Evolutionary conservation across 768 basidiomycete species (phyloP).

Genomic region (Rhizopogon vinicolor): DNA sequence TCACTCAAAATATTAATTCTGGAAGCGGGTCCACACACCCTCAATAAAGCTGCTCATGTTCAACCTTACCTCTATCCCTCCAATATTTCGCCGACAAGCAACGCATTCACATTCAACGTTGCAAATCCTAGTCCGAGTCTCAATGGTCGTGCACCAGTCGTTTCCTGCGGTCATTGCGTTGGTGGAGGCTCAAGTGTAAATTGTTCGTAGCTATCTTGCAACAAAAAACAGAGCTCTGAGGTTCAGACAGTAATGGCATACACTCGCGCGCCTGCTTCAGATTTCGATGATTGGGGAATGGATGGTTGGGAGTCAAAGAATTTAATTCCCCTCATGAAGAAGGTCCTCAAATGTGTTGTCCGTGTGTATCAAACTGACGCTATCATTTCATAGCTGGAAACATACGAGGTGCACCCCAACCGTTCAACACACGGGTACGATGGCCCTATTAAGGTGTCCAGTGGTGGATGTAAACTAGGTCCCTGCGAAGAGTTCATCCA

Average conservation of each 20-base stretch:
- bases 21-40: too few relatives aligned
- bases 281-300: constrained; percentile 66
- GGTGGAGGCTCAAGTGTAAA: constrained; percentile 65
- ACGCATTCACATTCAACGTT: constrained; percentile 40
- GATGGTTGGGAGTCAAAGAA: constrained; percentile 57
- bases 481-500: constrained; percentile 42
- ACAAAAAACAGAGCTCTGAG: not conserved
- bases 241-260: constrained; percentile 40
- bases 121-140: constrained; percentile 37
- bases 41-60: constrained; percentile 39
- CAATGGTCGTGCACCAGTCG: constrained; percentile 38
- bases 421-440: constrained; percentile 31
- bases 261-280: constrained; percentile 54
- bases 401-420: constrained; percentile 24
- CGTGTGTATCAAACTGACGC: not conserved
- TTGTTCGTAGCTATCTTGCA: constrained; percentile 30
- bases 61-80: constrained; percentile 50
- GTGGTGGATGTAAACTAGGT: constrained; percentile 3
- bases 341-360: constrained; percentile 31
- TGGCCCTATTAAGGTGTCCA: constrained; percentile 25
- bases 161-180: constrained; percentile 44
- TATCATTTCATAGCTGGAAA: constrained; percentile 18
- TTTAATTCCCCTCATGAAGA: constrained; percentile 53
- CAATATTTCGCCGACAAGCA: constrained; percentile 34
- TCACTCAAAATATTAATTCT: too few relatives aligned